These are phyloP conservation scores for Tulasnella sp. DNA, from an alignment of 768 basidiomycete genomes.

Conservation along the genomic window DNA sequence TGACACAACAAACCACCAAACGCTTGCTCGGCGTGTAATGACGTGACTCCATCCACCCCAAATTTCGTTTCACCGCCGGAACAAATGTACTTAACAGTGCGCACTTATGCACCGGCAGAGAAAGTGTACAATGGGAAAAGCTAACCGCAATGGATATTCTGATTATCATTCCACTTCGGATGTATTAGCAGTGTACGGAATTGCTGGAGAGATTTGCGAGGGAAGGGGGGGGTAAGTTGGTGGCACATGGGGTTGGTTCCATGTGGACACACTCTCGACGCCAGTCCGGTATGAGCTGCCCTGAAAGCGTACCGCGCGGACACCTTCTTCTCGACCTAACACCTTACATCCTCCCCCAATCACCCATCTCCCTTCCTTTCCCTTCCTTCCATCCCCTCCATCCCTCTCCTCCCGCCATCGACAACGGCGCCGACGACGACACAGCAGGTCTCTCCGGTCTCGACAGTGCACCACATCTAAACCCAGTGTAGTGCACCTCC, in stretches of 20 bases:
- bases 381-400: constrained; percentile 22
- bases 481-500: constrained; percentile 23
- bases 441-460: background rate
- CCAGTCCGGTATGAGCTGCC: background rate
- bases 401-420: constrained; percentile 19
- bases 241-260: background rate
- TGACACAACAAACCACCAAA: background rate
- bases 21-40: background rate
- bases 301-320: background rate
- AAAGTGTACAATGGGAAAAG: background rate
- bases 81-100: too few species aligned
- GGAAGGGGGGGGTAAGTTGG: background rate
- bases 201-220: background rate
- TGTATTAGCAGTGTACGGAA: background rate
- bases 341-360: constrained; percentile 18
- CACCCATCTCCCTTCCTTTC: constrained; percentile 29
- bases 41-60: background rate
- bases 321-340: background rate
- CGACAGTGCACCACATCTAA: background rate
- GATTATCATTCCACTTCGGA: background rate
- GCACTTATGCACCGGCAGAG: background rate
- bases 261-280: background rate
- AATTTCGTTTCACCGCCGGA: too few species aligned
- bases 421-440: background rate
- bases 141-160: background rate